These are phyloP conservation scores for Helianthus annuus DNA, from an alignment of 129 eudicot genomes.

Conservation along the genomic window DNA sequence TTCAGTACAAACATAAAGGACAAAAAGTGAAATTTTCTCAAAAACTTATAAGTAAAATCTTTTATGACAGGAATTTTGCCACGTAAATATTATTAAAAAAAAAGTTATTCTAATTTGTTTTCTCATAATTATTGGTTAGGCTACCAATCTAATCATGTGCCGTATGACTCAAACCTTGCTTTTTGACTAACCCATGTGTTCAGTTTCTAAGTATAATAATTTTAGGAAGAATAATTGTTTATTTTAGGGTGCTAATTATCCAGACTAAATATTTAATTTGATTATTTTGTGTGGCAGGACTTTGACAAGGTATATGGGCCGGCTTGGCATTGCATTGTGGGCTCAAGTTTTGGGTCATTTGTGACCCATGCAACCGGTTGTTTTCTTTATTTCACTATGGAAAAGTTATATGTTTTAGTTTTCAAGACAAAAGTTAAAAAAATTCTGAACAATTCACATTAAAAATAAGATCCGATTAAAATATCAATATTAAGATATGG, in stretches of 20 bases:
- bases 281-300: constrained; percentile 52
- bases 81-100: background rate
- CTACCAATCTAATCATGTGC: constrained; percentile 35
- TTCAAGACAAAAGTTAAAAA: constrained; percentile 77
- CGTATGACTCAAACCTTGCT: constrained; percentile 19
- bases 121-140: constrained; percentile 22
- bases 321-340: constrained; percentile 97
- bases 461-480: background rate
- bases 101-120: background rate
- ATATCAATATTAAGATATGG: background rate
- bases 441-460: constrained; percentile 4
- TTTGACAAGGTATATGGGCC: constrained; percentile 93
- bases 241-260: background rate
- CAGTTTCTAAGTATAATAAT: background rate
- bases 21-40: no score
- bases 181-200: constrained; percentile 28
- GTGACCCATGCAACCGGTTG: constrained; percentile 87
- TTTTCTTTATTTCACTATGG: constrained; percentile 84
- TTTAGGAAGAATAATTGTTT: background rate
- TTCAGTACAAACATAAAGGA: no score
- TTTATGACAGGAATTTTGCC: background rate
- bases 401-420: constrained; percentile 66
- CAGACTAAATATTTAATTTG: background rate
- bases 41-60: background rate
- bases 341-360: constrained; percentile 86